phyloP scores from a whole-genome alignment of 768 basidiomycete genomes.

The Astraeus odoratus region DNA sequence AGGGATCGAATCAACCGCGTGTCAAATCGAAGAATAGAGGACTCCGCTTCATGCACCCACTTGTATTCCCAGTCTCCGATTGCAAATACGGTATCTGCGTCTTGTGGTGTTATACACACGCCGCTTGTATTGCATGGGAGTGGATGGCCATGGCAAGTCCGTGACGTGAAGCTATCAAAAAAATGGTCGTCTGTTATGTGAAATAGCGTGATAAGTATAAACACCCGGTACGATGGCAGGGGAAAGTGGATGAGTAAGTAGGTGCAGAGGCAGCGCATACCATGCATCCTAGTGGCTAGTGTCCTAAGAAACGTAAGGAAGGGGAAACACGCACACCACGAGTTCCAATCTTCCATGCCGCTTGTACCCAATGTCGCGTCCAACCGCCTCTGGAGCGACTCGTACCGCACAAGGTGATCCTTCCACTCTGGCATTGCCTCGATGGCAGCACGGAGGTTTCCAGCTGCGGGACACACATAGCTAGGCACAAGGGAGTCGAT shows the following conservation, averaged over 20 bases:
- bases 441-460: slow-evolving; percentile 32
- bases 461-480: slow-evolving; percentile 38
- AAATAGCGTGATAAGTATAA: too few species aligned
- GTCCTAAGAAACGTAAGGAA: background rate
- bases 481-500: slow-evolving; percentile 43
- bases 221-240: too few species aligned
- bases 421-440: slow-evolving; percentile 42
- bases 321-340: slow-evolving; percentile 36
- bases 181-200: slow-evolving; percentile 37
- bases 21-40: background rate
- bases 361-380: slow-evolving; percentile 35
- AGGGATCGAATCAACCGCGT: background rate
- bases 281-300: background rate
- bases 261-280: background rate
- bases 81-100: slow-evolving; percentile 46
- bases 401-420: slow-evolving; percentile 34
- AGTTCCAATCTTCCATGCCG: slow-evolving; percentile 34
- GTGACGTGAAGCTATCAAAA: slow-evolving; percentile 45
- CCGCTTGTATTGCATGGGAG: slow-evolving; percentile 40
- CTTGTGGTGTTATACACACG: slow-evolving; percentile 34
- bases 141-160: slow-evolving; percentile 39
- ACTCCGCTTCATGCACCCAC: slow-evolving; percentile 22
- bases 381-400: slow-evolving; percentile 31
- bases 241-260: background rate
- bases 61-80: slow-evolving; percentile 59